phyloP scores from a whole-genome alignment of 345 rosid species.

The Lagerstroemia speciosa region DNA sequence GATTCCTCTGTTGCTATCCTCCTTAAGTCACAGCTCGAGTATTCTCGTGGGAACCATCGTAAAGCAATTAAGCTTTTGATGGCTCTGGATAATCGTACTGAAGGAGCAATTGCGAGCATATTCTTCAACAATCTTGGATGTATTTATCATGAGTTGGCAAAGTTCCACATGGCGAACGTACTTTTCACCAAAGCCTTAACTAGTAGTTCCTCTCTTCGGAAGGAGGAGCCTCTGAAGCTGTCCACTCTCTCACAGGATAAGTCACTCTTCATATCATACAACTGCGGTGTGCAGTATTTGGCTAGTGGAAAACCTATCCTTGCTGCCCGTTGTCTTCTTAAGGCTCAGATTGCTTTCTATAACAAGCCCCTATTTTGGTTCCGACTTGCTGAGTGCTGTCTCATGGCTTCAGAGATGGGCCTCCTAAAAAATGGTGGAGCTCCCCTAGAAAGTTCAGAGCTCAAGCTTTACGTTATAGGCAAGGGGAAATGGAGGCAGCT shows the following conservation, averaged over 20 bases:
- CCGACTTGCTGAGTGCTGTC: conserved; percentile 91
- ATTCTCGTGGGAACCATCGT: conserved; percentile 86
- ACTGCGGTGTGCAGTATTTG: conserved; percentile 76
- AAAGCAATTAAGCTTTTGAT: conserved; percentile 89
- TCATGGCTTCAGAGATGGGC: conserved; percentile 79
- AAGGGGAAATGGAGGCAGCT: conserved; percentile 93
- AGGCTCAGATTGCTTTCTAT: conserved; percentile 59
- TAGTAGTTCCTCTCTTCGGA: conserved; percentile 54
- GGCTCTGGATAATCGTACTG: conserved; percentile 65
- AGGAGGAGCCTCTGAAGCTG: conserved; percentile 60
- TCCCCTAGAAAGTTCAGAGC: conserved; percentile 42
- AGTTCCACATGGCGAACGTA: conserved; percentile 51
- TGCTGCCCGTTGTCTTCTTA: conserved; percentile 86
- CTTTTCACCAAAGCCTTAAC: conserved; percentile 73
- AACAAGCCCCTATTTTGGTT: conserved; percentile 80
- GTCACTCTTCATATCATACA: conserved; percentile 70
- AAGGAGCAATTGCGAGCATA: conserved; percentile 65
- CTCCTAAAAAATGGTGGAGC: conserved; percentile 30
- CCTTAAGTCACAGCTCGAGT: conserved; percentile 93
- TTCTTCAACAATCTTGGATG: conserved; percentile 90
- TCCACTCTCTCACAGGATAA: conserved; percentile 77
- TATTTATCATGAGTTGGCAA: conserved; percentile 74
- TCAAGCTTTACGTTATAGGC: conserved; percentile 59
- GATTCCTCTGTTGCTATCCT: conserved; percentile 86
- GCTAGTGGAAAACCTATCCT: conserved; percentile 77